These are phyloP conservation scores for Collybiopsis confluens DNA, from an alignment of 768 basidiomycete species.

Conservation along the genomic window DNA sequence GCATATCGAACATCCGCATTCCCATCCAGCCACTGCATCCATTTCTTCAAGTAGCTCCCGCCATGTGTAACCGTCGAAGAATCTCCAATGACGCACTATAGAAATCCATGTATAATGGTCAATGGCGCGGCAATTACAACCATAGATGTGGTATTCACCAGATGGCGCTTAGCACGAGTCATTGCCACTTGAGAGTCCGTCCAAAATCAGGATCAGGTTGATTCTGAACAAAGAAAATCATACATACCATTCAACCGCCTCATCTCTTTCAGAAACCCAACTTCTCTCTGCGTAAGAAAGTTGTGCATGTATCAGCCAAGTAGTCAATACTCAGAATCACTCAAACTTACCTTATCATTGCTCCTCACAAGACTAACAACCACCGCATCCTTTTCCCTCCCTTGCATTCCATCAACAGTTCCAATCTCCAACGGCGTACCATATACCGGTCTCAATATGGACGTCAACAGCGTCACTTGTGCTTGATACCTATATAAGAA, in stretches of 20 bases:
- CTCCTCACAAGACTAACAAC: constrained; percentile 91
- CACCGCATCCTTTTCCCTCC: constrained; percentile 91
- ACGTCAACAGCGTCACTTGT: constrained; percentile 82
- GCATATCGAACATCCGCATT: constrained; percentile 90
- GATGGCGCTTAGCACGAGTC: constrained; percentile 86
- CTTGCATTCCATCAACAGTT: constrained; percentile 96
- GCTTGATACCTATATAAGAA: constrained; percentile 73
- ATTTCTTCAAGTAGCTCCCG: constrained; percentile 76
- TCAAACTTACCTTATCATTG: constrained; percentile 63
- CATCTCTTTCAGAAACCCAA: constrained; percentile 93
- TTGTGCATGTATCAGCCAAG: no score
- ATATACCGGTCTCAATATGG: constrained; percentile 67
- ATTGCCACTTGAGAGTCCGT: constrained; percentile 55
- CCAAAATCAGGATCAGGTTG: constrained; percentile 8
- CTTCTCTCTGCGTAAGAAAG: constrained; percentile 60
- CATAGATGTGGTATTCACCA: constrained; percentile 48
- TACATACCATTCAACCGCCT: constrained; percentile 81
- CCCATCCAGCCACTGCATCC: constrained; percentile 87
- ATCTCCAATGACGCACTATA: constrained; percentile 88
- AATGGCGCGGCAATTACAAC: not conserved
- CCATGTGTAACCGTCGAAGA: constrained; percentile 88
- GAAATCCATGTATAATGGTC: not conserved
- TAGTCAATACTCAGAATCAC: no score
- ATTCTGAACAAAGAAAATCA: not conserved
- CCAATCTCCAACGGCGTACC: constrained; percentile 81